Evolutionary conservation across 2,329 filamentous ascomycete genomes (phyloP), one percentile per base, ranked within the genome.

Genomic region (Aspergillus tubingensis): DNA sequence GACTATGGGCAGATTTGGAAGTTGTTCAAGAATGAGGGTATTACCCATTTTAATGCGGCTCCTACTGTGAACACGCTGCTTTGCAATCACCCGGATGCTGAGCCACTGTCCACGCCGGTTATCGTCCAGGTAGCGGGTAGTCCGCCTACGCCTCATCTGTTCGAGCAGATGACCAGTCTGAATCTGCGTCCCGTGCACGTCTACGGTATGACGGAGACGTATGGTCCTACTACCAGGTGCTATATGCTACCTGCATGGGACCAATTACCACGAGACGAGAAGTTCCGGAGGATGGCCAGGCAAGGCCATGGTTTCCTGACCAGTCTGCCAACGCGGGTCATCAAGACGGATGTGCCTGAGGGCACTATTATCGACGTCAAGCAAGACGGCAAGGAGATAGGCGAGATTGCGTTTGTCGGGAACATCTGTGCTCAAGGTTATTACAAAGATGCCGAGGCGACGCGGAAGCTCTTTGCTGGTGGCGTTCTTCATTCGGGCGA

Each of bases 51-150:
- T 80, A 96, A 94, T 72, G 94, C 94, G 0, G 95, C 94, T 0
- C 95, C 95, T 0, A 99, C 95, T 0, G 95, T 99, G 55, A 98
- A 98, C 75, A 99, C 94, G 0, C 80, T 98, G 0, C 85, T 99
- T 2, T 96, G 95, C 72, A 89, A 89, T 11, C 85, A 91, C 3
- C 83, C 88, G 43, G 88, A 92, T 74, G 94, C 95, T 2, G 85
- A 84, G 66, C 84, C 77, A 51, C 82, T 99, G 0, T 81, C 87
- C 0, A 78, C 86, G 1, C 85, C 88, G 0, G 92, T 98, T 8
- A 84, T 87, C 15, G 95, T 99, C 5, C 96, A 93, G 0, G 95
- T 99, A 3, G 95, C 95, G 2, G 95, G 94, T 2, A 93, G 89
- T 61, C 95, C 95, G 4, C 95, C 95, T 0, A 93, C 91, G 0